These are phyloP conservation scores for Leavenworthia alabamica DNA, from an alignment of 345 rosid species.

Conservation along the genomic window DNA sequence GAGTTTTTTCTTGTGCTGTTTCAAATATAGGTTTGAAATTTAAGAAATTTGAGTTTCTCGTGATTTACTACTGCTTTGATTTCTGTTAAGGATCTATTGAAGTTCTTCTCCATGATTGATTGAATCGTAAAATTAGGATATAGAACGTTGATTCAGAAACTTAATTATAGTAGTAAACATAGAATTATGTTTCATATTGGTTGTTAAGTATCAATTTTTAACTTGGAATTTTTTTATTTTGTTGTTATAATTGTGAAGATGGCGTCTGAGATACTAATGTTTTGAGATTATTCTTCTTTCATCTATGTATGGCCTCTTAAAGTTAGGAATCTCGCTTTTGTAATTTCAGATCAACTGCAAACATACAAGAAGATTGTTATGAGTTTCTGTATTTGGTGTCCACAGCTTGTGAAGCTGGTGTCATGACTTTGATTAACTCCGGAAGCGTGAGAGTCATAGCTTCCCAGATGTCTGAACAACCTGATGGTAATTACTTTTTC, in stretches of 20 bases:
- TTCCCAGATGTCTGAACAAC: slow-evolving; percentile 43
- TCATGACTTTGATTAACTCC: slow-evolving; percentile 38
- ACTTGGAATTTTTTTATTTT: neutral
- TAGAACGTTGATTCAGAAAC: neutral
- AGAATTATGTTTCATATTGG: neutral
- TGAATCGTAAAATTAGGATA: neutral
- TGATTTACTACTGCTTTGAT: no score
- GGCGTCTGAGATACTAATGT: slow-evolving; percentile 49
- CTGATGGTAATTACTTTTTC: slow-evolving; percentile 48
- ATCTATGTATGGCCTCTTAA: neutral
- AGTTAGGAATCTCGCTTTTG: slow-evolving; percentile 10
- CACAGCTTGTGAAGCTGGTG: slow-evolving; percentile 51
- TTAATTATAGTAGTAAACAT: neutral
- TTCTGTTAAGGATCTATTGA: no score
- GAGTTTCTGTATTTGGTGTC: slow-evolving; percentile 65
- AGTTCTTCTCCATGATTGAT: no score
- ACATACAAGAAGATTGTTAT: slow-evolving; percentile 60
- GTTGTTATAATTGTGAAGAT: slow-evolving; percentile 37
- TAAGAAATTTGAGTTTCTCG: no score
- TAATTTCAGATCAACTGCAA: slow-evolving; percentile 36
- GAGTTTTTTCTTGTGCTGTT: no score
- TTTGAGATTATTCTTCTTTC: no score
- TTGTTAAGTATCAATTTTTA: neutral
- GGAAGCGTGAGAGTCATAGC: slow-evolving; percentile 71
- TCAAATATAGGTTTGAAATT: no score